Evolutionary conservation across 1,284 basidiomycete genomes (phyloP).

Genomic region (Malassezia slooffiae): DNA sequence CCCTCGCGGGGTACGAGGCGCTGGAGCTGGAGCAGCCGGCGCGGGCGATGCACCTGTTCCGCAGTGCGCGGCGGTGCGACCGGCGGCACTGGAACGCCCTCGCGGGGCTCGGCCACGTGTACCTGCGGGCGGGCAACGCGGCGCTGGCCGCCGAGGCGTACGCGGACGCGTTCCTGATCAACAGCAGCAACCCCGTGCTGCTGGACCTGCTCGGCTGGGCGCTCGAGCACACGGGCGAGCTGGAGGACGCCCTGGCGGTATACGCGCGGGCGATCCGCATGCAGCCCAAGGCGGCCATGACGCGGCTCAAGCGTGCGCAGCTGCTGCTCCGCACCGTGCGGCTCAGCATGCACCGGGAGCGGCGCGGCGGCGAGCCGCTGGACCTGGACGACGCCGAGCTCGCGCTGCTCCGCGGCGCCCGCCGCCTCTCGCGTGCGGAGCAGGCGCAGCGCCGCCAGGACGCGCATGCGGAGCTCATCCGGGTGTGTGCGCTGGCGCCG

Average conservation of each 20-base stretch:
- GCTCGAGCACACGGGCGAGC: constrained; percentile 14
- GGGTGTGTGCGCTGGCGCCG: constrained; percentile 29
- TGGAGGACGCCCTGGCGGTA: constrained; percentile 15
- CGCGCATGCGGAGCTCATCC: constrained; percentile 33
- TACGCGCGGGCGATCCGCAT: constrained; percentile 17
- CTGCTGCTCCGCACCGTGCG: constrained; percentile 12
- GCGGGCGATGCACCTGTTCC: constrained; percentile 35
- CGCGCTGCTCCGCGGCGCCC: background rate
- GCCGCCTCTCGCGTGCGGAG: background rate
- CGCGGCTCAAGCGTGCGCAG: constrained; percentile 17
- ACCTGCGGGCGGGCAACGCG: constrained; percentile 25
- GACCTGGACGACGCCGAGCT: no score
- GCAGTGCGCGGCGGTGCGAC: constrained; percentile 34
- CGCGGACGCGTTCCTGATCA: constrained; percentile 29
- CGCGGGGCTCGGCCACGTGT: constrained; percentile 37
- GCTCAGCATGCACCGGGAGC: background rate
- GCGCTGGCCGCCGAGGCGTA: constrained; percentile 32
- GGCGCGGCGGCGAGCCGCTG: background rate
- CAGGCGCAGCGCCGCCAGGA: constrained; percentile 10
- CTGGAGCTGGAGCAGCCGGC: constrained; percentile 33
- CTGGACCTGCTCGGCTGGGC: constrained; percentile 39
- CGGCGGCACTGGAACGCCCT: constrained; percentile 42
- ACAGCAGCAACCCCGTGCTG: constrained; percentile 30
- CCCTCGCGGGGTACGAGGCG: constrained; percentile 42
- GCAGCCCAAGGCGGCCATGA: constrained; percentile 20